Conservation (phyloP, 140 eudicot species). For the Ambrosia hybrid region DNA sequence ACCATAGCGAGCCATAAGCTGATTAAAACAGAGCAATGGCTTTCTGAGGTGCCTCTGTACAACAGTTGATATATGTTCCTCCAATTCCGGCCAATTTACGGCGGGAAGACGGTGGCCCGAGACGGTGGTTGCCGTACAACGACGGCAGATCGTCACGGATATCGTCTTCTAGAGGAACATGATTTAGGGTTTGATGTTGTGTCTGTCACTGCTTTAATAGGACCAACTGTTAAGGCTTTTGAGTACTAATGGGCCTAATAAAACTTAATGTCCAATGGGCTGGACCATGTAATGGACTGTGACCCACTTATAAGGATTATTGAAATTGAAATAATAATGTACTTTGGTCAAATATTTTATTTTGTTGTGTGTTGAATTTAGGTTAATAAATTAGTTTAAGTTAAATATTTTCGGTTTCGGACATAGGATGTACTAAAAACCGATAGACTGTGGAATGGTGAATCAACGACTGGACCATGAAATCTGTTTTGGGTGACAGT, state of each 20-base stretch:
- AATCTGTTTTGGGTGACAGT: too few species aligned
- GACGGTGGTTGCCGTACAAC: conserved; percentile 1
- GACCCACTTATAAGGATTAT: background rate
- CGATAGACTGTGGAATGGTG: too few species aligned
- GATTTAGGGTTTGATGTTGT: conserved; percentile 21
- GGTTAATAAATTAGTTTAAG: too few species aligned
- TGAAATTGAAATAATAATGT: too few species aligned
- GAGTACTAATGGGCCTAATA: conserved; percentile 3
- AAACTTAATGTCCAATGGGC: too few species aligned
- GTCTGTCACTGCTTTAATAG: background rate
- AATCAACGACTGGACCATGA: too few species aligned
- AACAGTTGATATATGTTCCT: conserved; percentile 30
- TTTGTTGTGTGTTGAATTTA: too few species aligned
- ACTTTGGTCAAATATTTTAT: too few species aligned
- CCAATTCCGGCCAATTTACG: background rate
- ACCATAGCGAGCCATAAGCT: conserved; percentile 63
- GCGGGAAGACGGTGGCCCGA: conserved; percentile 25
- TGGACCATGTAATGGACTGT: background rate
- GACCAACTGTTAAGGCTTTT: background rate
- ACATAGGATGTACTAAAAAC: too few species aligned
- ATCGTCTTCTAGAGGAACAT: conserved; percentile 29
- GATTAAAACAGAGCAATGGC: conserved; percentile 40
- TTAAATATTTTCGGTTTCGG: too few species aligned
- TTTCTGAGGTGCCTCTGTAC: conserved; percentile 45
- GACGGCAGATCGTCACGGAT: conserved; percentile 8